These are phyloP conservation scores for Paraphoma sp. DNA, from an alignment of 2,329 filamentous ascomycete genomes.

Conservation along the genomic window DNA sequence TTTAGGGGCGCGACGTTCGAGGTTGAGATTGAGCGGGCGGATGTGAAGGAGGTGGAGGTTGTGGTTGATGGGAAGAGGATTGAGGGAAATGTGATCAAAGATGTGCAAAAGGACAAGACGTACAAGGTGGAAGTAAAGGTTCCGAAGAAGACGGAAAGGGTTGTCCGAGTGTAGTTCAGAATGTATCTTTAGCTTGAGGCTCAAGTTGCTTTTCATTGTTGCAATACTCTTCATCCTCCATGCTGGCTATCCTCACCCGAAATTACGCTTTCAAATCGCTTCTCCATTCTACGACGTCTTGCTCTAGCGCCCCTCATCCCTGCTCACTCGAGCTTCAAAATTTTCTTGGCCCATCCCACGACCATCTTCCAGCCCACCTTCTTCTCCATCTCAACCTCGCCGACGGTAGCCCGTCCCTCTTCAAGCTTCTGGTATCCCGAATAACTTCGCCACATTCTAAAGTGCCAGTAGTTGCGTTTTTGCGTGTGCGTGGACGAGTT, in stretches of 20 bases:
- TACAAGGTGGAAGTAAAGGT: conserved; percentile 55
- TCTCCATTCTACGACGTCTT: too few species aligned
- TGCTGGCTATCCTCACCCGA: too few species aligned
- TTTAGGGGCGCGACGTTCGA: conserved; percentile 62
- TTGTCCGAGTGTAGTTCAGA: not conserved
- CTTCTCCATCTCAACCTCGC: not conserved
- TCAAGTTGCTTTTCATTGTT: too few species aligned
- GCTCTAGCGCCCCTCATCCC: too few species aligned
- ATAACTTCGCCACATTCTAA: not conserved
- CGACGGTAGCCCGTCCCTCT: not conserved
- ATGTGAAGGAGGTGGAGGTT: conserved; percentile 52
- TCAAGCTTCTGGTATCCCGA: not conserved
- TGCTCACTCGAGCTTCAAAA: too few species aligned
- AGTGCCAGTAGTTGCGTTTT: not conserved
- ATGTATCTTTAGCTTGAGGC: not conserved
- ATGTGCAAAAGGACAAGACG: conserved; percentile 52
- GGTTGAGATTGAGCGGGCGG: conserved; percentile 53
- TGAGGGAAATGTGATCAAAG: conserved; percentile 50
- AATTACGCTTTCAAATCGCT: too few species aligned
- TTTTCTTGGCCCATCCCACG: not conserved
- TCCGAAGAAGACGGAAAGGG: conserved; percentile 21
- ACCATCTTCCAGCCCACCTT: not conserved
- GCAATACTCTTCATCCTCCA: too few species aligned
- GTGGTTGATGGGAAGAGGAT: conserved; percentile 48
- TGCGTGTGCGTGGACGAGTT: not conserved